Evolutionary conservation across 805 yeast genomes (phyloP), one percentile per base, ranked within the genome.

Genomic region (Candida khao-thaluensis): DNA sequence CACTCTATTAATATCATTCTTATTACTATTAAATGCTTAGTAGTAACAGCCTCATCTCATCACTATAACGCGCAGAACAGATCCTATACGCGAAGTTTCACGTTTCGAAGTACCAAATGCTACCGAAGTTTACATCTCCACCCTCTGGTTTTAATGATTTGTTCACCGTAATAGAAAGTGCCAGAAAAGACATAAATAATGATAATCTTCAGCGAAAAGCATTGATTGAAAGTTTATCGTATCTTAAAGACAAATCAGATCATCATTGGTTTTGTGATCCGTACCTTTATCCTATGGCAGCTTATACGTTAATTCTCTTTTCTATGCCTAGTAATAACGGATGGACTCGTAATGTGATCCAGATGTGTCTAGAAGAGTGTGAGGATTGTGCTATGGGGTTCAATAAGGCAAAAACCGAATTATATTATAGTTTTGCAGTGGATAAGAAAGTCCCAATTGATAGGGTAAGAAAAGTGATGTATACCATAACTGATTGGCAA

Each of bases 211-310:
- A 33, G 23, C 30, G 25, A 30, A 25, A 16, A 10, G 17, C 40
- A 18, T 14, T 30, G 11, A 20, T n/a, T 11, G 23, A 46, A 20
- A 61, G 69, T 41, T 39, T 56, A 30, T 37, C 42, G 15, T 62
- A 54, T 42, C 47, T 63, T 34, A 47, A 48, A 9, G 34, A 52
- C 29, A 38, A 42, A 26, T 20, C 36, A 5, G 50, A 49, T 5
- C 50, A 47, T n/a, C 85, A 82, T 47, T 59, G 76, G 49, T 83
- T 80, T 54, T 82, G 89, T 57, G 75, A 79, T 50, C 62, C 63
- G 7, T 56, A 56, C 21, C 61, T 74, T 43, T 63, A 61, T 29
- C 73, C 77, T 2, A 66, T 78, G 15, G 65, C 82, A 7, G 66
- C 72, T 10, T 81, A 81, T 51, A 62, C 74, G 7, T 56, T 82